Conservation (phyloP, 768 basidiomycete species). For the Russula foetens region DNA sequence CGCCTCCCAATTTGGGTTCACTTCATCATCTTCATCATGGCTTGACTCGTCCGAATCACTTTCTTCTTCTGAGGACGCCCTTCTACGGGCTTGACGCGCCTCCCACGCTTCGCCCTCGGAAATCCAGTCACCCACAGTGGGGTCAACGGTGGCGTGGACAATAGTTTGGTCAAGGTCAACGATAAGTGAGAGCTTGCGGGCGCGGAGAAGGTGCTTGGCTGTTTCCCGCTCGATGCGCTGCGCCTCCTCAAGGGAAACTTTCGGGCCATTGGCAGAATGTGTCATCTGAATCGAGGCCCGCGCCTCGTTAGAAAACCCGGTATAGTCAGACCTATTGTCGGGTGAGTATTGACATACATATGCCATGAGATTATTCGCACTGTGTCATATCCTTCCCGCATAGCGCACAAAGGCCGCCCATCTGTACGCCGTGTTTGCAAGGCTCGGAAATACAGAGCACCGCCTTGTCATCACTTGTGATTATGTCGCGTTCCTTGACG, state of each 20-base stretch:
- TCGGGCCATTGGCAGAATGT: slow-evolving; percentile 85
- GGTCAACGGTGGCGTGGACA: slow-evolving; percentile 97
- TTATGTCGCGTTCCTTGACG: slow-evolving; percentile 53
- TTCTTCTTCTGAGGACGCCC: slow-evolving; percentile 27
- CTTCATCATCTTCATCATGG: slow-evolving; percentile 33
- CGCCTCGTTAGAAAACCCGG: slow-evolving; percentile 77
- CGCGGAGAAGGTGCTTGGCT: slow-evolving; percentile 64
- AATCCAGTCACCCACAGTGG: slow-evolving; percentile 98
- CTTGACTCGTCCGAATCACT: slow-evolving; percentile 35
- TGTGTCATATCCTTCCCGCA: slow-evolving; percentile 95
- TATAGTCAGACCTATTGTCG: slow-evolving; percentile 65
- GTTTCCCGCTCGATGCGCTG: slow-evolving; percentile 81
- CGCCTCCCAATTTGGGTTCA: slow-evolving; percentile 91
- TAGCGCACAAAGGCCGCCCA: slow-evolving; percentile 85
- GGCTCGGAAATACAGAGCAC: slow-evolving; percentile 72
- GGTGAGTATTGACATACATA: slow-evolving; percentile 16
- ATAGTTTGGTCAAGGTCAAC: slow-evolving; percentile 99
- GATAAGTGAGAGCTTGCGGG: slow-evolving; percentile 83
- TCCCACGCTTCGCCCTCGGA: slow-evolving; percentile 79
- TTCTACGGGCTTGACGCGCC: slow-evolving; percentile 36
- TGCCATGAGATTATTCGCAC: slow-evolving; percentile 37
- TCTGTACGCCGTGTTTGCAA: slow-evolving; percentile 94
- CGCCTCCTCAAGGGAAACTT: slow-evolving; percentile 89
- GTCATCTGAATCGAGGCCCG: slow-evolving; percentile 91
- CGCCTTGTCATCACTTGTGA: slow-evolving; percentile 47